These are phyloP conservation scores for Vitis labrusca DNA, from an alignment of 164 flowering plant genomes.

Conservation along the genomic window DNA sequence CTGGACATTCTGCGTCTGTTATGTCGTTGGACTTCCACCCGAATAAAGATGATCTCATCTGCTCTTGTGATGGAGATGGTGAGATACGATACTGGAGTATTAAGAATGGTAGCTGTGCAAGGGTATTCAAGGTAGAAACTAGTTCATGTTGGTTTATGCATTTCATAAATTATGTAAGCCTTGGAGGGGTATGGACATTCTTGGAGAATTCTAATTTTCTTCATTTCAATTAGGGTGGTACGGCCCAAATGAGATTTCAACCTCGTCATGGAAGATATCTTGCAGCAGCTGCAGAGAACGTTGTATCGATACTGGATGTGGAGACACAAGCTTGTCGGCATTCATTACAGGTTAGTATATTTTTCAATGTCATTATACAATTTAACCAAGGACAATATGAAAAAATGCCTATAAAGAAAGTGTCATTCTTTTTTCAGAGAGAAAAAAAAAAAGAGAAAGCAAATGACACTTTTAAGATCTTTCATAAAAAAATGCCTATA, in stretches of 20 bases:
- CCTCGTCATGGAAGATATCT: constrained; percentile 64
- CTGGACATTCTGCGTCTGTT: constrained; percentile 71
- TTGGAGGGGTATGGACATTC: neutral
- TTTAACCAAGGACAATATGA: neutral
- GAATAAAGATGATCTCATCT: constrained; percentile 64
- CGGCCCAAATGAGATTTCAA: constrained; percentile 68
- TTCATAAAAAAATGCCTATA: no score
- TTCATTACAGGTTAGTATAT: constrained; percentile 46
- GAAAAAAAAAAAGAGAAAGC: no score
- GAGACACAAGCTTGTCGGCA: constrained; percentile 56
- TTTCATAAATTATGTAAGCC: neutral
- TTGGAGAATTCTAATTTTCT: neutral
- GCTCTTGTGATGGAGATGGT: constrained; percentile 81
- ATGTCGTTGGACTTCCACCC: constrained; percentile 87
- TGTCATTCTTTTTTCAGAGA: no score
- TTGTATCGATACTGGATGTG: constrained; percentile 59
- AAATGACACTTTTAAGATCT: no score
- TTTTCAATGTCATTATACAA: neutral
- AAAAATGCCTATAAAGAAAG: no score
- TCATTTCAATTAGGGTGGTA: constrained; percentile 50
- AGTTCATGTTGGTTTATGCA: neutral
- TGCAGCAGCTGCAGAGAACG: constrained; percentile 70
- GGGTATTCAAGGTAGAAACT: constrained; percentile 55
- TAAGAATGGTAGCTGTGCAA: constrained; percentile 46
- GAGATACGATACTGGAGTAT: constrained; percentile 78